Evolutionary conservation across 148 eudicot genomes (phyloP), one percentile per base, ranked within the genome.

Genomic region (Camellia japonica): DNA sequence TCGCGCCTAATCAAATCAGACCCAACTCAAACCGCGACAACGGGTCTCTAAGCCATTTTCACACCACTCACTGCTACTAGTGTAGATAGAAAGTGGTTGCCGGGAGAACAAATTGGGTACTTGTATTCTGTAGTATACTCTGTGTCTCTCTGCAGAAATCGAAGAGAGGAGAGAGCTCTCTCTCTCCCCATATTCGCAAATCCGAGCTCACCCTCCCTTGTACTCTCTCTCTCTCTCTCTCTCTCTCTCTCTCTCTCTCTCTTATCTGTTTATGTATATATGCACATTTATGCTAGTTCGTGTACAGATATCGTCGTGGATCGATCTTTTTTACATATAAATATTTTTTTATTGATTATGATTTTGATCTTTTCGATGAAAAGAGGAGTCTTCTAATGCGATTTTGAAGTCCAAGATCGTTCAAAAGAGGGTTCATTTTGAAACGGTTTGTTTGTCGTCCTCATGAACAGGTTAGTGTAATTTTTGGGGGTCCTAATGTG

Each of bases 251-350:
- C 30, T 30, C 38, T 30, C 38, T 14, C 16, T 38, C 13, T 9
- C 13, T 69, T 44, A 16, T 69, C 1, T 42, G 7, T 69, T 3
- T 14, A 43, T 16, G 3, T 67, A 38, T 30, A 42, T 69, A 7
- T 2, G 4, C 12, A 42, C 44, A 46, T 69, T 52, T 3, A 12
- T 44, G 72, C 0, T 2, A 3, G 11, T 64, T 0, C 4, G 13
- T 2, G 0, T 38, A 11, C 3, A 55, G 58, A 49, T 49, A 7
- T 69, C 46, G 43, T 18, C 23, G 55, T 43, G 2, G 70, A 11
- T 46, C 74, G 74, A 70, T 70, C 74, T 70, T 55, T 47, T 51
- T 70, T 6, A 46, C n/a, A 7, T 55, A 47, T 70, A 38, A 46
- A 70, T 68, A 68, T 68, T 54, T 14, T 70, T 30, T 70, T 30